Conservation (phyloP, 208 protist genomes). For the Strigomonas galati region DNA sequence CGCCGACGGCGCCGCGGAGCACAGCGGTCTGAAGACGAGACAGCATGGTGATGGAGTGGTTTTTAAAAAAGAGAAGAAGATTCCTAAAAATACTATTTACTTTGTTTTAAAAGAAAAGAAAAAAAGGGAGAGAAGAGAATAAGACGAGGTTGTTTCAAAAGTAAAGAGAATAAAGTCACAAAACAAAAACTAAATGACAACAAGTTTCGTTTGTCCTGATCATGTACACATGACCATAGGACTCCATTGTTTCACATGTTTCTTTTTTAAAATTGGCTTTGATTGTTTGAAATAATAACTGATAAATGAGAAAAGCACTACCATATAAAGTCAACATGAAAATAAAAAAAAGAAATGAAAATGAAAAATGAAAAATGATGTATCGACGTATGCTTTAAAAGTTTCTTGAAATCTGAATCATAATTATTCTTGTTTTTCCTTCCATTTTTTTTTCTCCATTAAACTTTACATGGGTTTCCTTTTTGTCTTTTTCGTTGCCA, state of each 20-base stretch:
- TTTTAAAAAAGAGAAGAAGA: slow-evolving; percentile 23
- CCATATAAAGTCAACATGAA: too few species aligned
- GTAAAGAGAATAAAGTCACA: not conserved
- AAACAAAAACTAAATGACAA: too few species aligned
- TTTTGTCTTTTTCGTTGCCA: too few species aligned
- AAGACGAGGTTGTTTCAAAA: too few species aligned
- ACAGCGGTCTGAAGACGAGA: slow-evolving; percentile 57
- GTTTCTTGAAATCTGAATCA: too few species aligned
- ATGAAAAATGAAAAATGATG: too few species aligned
- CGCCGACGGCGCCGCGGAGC: slow-evolving; percentile 26
- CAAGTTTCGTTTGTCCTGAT: too few species aligned
- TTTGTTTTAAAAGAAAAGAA: slow-evolving; percentile 11
- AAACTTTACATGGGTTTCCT: not conserved
- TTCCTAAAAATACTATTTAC: slow-evolving; percentile 8
- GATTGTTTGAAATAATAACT: not conserved
- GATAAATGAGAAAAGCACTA: slow-evolving; percentile 7
- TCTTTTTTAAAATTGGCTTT: not conserved
- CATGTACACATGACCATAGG: too few species aligned
- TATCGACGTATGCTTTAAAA: too few species aligned
- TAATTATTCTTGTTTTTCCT: too few species aligned
- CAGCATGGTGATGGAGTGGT: slow-evolving; percentile 31
- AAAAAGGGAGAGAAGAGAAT: slow-evolving; percentile 12
- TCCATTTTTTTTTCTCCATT: not conserved
- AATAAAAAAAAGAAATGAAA: too few species aligned
- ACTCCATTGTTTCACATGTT: too few species aligned